A percentile compares a stretch with the other conserved stretches of the same genome.
phyloP scores from a whole-genome alignment of 257 asterid genomes.

The Nicotiana obtusifolia region DNA sequence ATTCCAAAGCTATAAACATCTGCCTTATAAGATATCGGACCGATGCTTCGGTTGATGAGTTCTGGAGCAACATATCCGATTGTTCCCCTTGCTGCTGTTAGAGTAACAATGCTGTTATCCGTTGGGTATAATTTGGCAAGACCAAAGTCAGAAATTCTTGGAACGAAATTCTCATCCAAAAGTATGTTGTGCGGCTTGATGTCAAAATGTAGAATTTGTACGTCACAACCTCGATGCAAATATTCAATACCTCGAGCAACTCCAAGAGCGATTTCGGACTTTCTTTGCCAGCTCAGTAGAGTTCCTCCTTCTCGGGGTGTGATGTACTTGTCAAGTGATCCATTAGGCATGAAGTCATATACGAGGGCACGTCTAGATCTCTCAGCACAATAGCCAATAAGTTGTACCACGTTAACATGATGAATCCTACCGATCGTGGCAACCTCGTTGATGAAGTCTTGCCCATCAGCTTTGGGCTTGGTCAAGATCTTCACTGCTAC shows the following conservation, averaged over 20 bases:
- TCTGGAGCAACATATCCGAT: slow-evolving; percentile 27
- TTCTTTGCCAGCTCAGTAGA: background rate
- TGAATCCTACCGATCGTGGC: background rate
- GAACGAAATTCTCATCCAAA: slow-evolving; percentile 12
- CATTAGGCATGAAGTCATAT: background rate
- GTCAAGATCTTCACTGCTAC: slow-evolving; percentile 10
- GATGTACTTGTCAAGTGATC: slow-evolving; percentile 17
- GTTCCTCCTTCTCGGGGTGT: background rate
- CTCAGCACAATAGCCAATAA: no score
- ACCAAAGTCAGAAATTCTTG: slow-evolving; percentile 19
- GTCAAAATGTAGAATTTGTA: slow-evolving; percentile 20
- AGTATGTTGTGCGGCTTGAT: slow-evolving; percentile 25
- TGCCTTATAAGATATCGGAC: slow-evolving; percentile 14
- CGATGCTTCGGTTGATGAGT: slow-evolving; percentile 10
- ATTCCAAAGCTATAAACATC: slow-evolving; percentile 27
- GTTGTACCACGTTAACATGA: no score
- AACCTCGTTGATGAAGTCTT: slow-evolving; percentile 19
- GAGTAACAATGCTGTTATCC: slow-evolving; percentile 3
- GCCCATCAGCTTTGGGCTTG: slow-evolving; percentile 3
- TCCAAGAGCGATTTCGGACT: slow-evolving; percentile 11
- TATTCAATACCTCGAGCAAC: slow-evolving; percentile 12
- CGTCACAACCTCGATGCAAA: background rate
- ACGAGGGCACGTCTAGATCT: no score
- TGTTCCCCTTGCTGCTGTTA: slow-evolving; percentile 18
- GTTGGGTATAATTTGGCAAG: slow-evolving; percentile 11